These are phyloP conservation scores for Stemphylium lycopersici DNA, from an alignment of 2,329 filamentous ascomycete genomes.

Conservation along the genomic window DNA sequence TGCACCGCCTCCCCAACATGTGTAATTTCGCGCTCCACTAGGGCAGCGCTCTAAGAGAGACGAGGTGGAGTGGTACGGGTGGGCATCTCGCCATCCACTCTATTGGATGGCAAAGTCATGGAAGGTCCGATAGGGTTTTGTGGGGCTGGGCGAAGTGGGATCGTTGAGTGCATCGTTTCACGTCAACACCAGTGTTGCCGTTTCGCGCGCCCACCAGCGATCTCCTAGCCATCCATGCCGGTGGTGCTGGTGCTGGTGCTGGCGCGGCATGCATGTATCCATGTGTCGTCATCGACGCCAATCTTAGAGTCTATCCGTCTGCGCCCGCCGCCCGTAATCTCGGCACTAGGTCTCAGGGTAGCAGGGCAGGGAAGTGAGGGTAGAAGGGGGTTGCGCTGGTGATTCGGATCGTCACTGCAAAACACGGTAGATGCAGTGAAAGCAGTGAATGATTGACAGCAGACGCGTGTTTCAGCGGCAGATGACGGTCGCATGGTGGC, in stretches of 20 bases:
- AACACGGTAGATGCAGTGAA: background rate
- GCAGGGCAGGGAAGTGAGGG: too few relatives aligned
- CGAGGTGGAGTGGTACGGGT: background rate
- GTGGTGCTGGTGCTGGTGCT: background rate
- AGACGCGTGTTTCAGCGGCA: slow-evolving; percentile 18
- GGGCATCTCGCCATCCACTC: background rate
- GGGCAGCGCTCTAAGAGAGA: background rate
- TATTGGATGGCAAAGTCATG: background rate
- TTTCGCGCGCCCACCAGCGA: background rate
- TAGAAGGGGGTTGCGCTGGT: background rate
- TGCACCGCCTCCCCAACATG: background rate
- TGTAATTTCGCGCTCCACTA: background rate
- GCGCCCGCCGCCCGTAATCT: background rate
- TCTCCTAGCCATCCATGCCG: background rate
- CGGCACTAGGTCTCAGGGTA: background rate
- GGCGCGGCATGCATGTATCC: background rate
- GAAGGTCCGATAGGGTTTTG: background rate
- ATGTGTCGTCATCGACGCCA: background rate
- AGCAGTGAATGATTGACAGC: slow-evolving; percentile 6
- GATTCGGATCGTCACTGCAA: slow-evolving; percentile 15
- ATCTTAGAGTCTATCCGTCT: background rate
- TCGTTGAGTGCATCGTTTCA: too few relatives aligned
- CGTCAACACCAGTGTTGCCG: background rate
- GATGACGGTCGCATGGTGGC: background rate
- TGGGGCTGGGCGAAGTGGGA: too few relatives aligned